Evolutionary conservation across 2,329 filamentous ascomycete genomes (phyloP).

Genomic region (Coleophoma eucalyptorum): DNA sequence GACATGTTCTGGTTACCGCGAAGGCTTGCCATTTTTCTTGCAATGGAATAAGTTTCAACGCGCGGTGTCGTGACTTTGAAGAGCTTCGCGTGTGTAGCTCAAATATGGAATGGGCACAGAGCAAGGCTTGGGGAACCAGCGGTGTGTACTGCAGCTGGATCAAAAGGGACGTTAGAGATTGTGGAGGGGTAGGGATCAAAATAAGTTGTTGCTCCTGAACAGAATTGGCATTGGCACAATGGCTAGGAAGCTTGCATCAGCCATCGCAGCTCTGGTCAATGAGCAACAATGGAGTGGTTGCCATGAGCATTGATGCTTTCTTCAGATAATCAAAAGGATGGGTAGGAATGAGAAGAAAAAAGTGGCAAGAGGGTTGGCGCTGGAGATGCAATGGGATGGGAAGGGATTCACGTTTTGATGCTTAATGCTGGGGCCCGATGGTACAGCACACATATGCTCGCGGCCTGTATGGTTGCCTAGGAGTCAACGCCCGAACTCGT

Average conservation of each 20-base stretch:
- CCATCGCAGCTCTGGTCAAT: not conserved
- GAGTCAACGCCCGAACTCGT: not conserved
- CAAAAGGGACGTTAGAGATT: not conserved
- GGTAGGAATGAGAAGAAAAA: slow-evolving; percentile 7
- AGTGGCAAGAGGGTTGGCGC: slow-evolving; percentile 4
- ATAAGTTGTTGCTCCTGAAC: too few relatives aligned
- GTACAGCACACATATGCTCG: not conserved
- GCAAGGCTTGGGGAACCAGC: too few relatives aligned
- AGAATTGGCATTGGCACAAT: not conserved
- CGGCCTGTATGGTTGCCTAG: not conserved
- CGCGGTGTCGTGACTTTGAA: not conserved
- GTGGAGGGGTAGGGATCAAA: not conserved
- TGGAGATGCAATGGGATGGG: not conserved
- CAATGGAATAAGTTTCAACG: not conserved
- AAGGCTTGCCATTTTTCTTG: slow-evolving; percentile 22
- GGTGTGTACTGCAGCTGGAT: too few relatives aligned
- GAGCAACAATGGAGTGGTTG: slow-evolving; percentile 3
- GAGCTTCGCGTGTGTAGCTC: too few relatives aligned
- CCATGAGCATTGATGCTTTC: slow-evolving; percentile 9
- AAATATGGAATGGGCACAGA: too few relatives aligned
- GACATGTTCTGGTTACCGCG: slow-evolving; percentile 34
- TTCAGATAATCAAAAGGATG: slow-evolving; percentile 4
- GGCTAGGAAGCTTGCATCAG: slow-evolving; percentile 15
- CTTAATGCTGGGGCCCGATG: slow-evolving; percentile 6
- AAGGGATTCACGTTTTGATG: too few relatives aligned